Conservation (phyloP, 345 rosid genomes). For the Adansonia digitata region DNA sequence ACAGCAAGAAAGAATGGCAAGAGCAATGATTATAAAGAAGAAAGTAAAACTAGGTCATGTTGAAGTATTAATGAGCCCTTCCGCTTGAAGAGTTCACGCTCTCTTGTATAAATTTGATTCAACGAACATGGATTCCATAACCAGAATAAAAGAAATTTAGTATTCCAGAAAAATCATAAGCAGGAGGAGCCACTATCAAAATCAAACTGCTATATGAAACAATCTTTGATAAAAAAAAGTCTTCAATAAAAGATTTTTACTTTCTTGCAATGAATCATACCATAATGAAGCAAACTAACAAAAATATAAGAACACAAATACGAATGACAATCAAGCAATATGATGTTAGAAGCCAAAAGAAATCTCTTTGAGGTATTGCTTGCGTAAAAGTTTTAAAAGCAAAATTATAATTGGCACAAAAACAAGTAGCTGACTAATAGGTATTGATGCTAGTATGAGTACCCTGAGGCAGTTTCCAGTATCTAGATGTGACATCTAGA, state of each 20-base stretch:
- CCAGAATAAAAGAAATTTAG: not conserved
- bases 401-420: conserved; percentile 2
- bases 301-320: not conserved
- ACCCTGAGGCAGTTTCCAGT: not conserved
- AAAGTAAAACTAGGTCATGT: not conserved
- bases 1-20: not conserved
- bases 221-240: not conserved
- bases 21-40: not conserved
- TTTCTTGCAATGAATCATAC: not conserved
- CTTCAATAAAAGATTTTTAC: not conserved
- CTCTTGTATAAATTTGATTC: not conserved
- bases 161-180: not conserved
- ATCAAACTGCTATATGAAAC: not conserved
- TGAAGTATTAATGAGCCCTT: not conserved
- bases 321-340: not conserved
- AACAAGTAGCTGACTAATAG: not conserved
- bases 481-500: not conserved
- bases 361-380: not conserved
- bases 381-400: not conserved
- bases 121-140: not conserved
- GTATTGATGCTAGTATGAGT: not conserved
- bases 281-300: not conserved
- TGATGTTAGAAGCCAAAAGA: not conserved
- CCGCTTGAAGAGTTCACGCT: not conserved
- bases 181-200: not conserved